Conservation (phyloP, 1,284 basidiomycete species). For the Pseudozyma tsukubaensis region DNA sequence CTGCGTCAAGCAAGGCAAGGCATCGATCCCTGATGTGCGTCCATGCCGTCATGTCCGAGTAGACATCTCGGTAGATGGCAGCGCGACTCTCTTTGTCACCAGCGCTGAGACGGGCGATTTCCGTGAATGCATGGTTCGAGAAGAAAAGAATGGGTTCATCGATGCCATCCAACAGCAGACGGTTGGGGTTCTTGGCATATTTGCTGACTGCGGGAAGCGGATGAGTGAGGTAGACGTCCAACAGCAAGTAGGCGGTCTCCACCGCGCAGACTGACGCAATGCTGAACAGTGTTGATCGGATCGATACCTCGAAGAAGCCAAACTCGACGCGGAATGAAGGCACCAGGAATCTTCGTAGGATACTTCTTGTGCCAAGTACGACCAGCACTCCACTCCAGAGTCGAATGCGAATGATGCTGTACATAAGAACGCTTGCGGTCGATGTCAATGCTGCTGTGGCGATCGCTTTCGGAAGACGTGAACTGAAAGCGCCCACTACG, state of each 20-base stretch:
- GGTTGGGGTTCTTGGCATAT: slow-evolving; percentile 37
- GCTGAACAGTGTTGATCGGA: slow-evolving; percentile 30
- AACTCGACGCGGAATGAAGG: slow-evolving; percentile 57
- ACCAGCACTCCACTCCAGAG: slow-evolving; percentile 47
- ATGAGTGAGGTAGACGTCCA: slow-evolving; percentile 61
- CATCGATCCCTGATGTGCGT: slow-evolving; percentile 42
- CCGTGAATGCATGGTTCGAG: slow-evolving; percentile 48
- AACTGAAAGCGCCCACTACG: slow-evolving; percentile 7
- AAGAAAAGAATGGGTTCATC: slow-evolving; percentile 53
- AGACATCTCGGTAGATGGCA: slow-evolving; percentile 51
- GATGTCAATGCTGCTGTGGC: slow-evolving; percentile 20
- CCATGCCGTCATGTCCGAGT: slow-evolving; percentile 46
- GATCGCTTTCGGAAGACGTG: slow-evolving; percentile 15
- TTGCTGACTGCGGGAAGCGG: slow-evolving; percentile 39
- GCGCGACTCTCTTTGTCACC: slow-evolving; percentile 31
- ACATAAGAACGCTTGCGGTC: slow-evolving; percentile 17
- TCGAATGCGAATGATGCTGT: slow-evolving; percentile 42
- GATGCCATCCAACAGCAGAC: slow-evolving; percentile 50
- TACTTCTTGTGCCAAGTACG: slow-evolving; percentile 45
- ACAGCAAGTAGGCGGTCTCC: slow-evolving; percentile 48
- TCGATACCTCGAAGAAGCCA: slow-evolving; percentile 18
- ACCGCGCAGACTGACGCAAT: slow-evolving; percentile 33
- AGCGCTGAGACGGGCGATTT: slow-evolving; percentile 42
- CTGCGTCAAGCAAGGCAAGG: slow-evolving; percentile 27
- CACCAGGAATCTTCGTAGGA: slow-evolving; percentile 45